phyloP scores from a whole-genome alignment of 1,284 basidiomycete genomes.

The Cryptococcus amylolentus region DNA sequence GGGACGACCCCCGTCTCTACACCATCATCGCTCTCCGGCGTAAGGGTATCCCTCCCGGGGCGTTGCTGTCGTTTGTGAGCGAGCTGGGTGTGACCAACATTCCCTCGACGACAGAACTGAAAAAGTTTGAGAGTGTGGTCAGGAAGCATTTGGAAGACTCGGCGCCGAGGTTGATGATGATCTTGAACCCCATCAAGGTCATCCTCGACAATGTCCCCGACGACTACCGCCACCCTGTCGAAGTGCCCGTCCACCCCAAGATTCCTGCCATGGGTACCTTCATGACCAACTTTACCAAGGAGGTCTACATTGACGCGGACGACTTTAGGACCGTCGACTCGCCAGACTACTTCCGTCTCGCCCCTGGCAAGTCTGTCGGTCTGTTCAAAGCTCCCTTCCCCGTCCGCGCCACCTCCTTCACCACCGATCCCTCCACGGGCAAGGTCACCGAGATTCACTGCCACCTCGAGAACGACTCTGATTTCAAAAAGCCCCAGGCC shows the following conservation, averaged over 20 bases:
- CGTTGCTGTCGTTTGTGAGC: constrained; percentile 89
- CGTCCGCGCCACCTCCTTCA: constrained; percentile 88
- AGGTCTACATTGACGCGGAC: constrained; percentile 87
- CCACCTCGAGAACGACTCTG: constrained; percentile 65
- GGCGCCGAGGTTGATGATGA: constrained; percentile 88
- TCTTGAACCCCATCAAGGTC: constrained; percentile 85
- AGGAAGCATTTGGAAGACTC: constrained; percentile 85
- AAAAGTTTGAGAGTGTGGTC: constrained; percentile 85
- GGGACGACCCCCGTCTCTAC: constrained; percentile 99
- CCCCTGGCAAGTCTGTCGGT: constrained; percentile 95
- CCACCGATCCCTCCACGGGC: constrained; percentile 67
- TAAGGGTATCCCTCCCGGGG: constrained; percentile 92
- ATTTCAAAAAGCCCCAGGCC: constrained; percentile 79
- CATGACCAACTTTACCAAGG: constrained; percentile 80
- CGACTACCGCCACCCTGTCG: constrained; percentile 76
- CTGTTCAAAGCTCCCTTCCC: constrained; percentile 93
- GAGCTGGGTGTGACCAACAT: constrained; percentile 88
- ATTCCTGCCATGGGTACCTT: constrained; percentile 80
- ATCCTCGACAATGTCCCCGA: constrained; percentile 86
- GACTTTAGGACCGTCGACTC: constrained; percentile 92
- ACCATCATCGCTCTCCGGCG: constrained; percentile 93
- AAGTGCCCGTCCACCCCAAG: constrained; percentile 94
- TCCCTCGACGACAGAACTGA: constrained; percentile 76
- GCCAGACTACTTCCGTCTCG: constrained; percentile 94
- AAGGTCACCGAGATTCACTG: constrained; percentile 75